Conservation (phyloP, 768 basidiomycete genomes). For the Boletus huronensis region DNA sequence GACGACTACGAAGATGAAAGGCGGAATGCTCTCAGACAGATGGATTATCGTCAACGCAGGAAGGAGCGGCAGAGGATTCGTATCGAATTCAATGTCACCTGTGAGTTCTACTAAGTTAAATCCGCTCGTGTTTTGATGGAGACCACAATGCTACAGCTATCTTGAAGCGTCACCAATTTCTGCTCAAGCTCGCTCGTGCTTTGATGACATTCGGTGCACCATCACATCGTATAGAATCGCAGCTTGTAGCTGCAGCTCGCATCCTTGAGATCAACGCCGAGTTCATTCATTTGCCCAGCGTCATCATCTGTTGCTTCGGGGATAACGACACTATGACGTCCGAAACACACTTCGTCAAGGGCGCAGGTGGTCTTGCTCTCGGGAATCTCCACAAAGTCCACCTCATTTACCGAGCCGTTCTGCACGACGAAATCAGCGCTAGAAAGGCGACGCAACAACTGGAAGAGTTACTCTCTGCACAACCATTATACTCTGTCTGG, state of each 20-base stretch:
- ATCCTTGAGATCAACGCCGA: conserved; percentile 91
- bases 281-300: conserved; percentile 79
- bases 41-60: conserved; percentile 65
- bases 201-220: conserved; percentile 92
- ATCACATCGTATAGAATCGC: conserved; percentile 91
- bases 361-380: conserved; percentile 70
- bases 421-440: conserved; percentile 90
- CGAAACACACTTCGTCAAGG: conserved; percentile 87
- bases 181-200: conserved; percentile 80
- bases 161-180: conserved; percentile 77
- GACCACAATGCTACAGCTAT: conserved; percentile 48
- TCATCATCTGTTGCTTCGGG: conserved; percentile 86
- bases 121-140: not conserved
- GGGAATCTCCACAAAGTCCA: conserved; percentile 86
- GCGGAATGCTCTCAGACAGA: conserved; percentile 54
- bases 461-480: conserved; percentile 56
- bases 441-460: conserved; percentile 66
- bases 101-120: conserved; percentile 37
- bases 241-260: conserved; percentile 81
- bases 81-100: conserved; percentile 74
- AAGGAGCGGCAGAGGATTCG: conserved; percentile 61
- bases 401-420: conserved; percentile 77
- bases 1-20: conserved; percentile 63
- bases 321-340: conserved; percentile 87
- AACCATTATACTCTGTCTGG: conserved; percentile 59